A percentile compares a stretch with the other conserved stretches of the same genome.
phyloP scores from a whole-genome alignment of 768 basidiomycete species.

The Leccinum sublutescens region DNA sequence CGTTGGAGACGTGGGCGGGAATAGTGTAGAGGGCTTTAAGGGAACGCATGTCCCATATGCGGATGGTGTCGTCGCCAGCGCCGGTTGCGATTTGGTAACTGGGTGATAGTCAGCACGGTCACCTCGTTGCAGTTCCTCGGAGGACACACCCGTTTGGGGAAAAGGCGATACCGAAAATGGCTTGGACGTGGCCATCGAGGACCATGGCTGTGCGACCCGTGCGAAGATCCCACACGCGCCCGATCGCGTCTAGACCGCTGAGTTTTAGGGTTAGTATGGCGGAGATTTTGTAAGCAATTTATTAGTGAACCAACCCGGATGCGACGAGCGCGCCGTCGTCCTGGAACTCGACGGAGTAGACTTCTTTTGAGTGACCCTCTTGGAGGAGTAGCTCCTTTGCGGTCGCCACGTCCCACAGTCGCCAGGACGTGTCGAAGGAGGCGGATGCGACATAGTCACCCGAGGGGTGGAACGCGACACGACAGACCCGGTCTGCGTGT shows the following conservation, averaged over 20 bases:
- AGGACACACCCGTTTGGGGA: constrained; percentile 87
- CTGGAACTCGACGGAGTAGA: constrained; percentile 95
- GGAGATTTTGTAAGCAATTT: neutral
- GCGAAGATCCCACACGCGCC: constrained; percentile 94
- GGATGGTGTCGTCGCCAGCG: constrained; percentile 94
- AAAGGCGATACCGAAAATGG: constrained; percentile 88
- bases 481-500: constrained; percentile 86
- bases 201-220: constrained; percentile 98
- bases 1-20: constrained; percentile 92
- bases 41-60: constrained; percentile 97
- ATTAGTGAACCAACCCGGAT: constrained; percentile 66
- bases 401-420: constrained; percentile 90
- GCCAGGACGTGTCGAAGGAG: constrained; percentile 96
- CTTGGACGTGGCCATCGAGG: constrained; percentile 93
- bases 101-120: constrained; percentile 12
- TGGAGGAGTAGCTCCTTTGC: constrained; percentile 83
- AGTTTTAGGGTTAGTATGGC: constrained; percentile 1
- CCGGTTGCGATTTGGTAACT: constrained; percentile 98
- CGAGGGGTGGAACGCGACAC: constrained; percentile 95
- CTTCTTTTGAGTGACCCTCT: constrained; percentile 97
- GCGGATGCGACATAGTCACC: constrained; percentile 93
- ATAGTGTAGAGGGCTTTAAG: constrained; percentile 93
- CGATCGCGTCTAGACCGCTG: constrained; percentile 95
- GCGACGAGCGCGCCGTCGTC: constrained; percentile 90
- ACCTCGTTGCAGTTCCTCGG: neutral